A percentile compares a stretch with the other conserved stretches of the same genome.
phyloP scores from a whole-genome alignment of 2,329 filamentous ascomycete species.

The Plectosphaerella cucumerina region DNA sequence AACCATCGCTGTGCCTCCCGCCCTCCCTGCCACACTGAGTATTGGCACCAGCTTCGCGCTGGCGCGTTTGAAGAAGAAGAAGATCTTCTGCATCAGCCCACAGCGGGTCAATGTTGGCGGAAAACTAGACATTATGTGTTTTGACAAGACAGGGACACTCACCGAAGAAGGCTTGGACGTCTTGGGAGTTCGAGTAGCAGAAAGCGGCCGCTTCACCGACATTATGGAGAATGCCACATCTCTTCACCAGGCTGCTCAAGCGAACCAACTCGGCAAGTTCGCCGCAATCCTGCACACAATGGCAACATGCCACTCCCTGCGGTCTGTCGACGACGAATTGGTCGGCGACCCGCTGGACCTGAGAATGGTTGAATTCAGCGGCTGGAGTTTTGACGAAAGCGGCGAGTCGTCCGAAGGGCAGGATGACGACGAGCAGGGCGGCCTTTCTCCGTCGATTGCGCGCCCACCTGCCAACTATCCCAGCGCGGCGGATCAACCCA shows the following conservation, averaged over 20 bases:
- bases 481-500: not conserved
- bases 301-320: constrained; percentile 93
- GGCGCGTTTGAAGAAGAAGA: constrained; percentile 76
- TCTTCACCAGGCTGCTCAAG: not conserved
- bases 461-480: constrained; percentile 60
- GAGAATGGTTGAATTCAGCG: constrained; percentile 98
- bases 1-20: constrained; percentile 94
- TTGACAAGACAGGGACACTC: constrained; percentile 97
- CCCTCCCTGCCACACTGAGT: constrained; percentile 87
- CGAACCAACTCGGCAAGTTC: constrained; percentile 21
- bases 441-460: constrained; percentile 83
- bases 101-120: constrained; percentile 96
- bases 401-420: constrained; percentile 60
- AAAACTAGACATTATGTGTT: constrained; percentile 93
- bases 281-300: constrained; percentile 79
- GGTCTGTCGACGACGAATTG: constrained; percentile 81
- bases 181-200: constrained; percentile 77
- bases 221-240: constrained; percentile 30
- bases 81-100: constrained; percentile 97
- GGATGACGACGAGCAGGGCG: constrained; percentile 70
- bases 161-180: constrained; percentile 96
- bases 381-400: constrained; percentile 89
- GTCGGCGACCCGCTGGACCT: constrained; percentile 91
- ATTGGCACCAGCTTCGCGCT: constrained; percentile 97
- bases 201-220: constrained; percentile 66